Evolutionary conservation across 2,329 filamentous ascomycete genomes (phyloP).

Genomic region (Sordariomycetes sp.): DNA sequence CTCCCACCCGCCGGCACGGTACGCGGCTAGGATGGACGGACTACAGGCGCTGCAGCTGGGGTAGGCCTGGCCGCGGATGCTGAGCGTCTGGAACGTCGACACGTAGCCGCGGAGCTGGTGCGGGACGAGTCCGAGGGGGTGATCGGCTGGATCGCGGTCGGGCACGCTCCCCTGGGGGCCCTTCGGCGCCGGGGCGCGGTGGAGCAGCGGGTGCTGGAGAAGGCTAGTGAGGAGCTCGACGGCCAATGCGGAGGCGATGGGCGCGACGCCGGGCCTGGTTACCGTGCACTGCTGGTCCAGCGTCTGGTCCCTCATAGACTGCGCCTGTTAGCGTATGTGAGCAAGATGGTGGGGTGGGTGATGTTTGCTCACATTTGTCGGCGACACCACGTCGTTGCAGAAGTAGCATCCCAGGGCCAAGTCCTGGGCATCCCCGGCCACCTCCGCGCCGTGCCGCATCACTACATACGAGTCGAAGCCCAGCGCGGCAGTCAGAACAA

Average conservation of each 20-base stretch:
- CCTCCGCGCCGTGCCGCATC: constrained; percentile 77
- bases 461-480: constrained; percentile 96
- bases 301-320: constrained; percentile 90
- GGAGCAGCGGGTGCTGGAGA: constrained; percentile 70
- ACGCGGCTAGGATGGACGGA: constrained; percentile 52
- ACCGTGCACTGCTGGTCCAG: constrained; percentile 98
- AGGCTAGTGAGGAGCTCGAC: constrained; percentile 84
- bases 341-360: not conserved
- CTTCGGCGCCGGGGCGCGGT: constrained; percentile 42
- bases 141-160: constrained; percentile 40
- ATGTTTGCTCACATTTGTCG: constrained; percentile 68
- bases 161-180: constrained; percentile 24
- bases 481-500: constrained; percentile 91
- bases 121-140: constrained; percentile 57
- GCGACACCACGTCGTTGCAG: constrained; percentile 94
- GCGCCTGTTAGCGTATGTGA: constrained; percentile 8
- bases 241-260: constrained; percentile 80
- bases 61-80: constrained; percentile 62
- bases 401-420: constrained; percentile 87
- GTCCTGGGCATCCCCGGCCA: constrained; percentile 25
- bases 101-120: constrained; percentile 73
- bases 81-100: constrained; percentile 58
- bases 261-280: constrained; percentile 81
- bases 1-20: constrained; percentile 55
- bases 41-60: constrained; percentile 75